Conservation (phyloP, 139 green algal genomes). For the Helicosporidium sp. region DNA sequence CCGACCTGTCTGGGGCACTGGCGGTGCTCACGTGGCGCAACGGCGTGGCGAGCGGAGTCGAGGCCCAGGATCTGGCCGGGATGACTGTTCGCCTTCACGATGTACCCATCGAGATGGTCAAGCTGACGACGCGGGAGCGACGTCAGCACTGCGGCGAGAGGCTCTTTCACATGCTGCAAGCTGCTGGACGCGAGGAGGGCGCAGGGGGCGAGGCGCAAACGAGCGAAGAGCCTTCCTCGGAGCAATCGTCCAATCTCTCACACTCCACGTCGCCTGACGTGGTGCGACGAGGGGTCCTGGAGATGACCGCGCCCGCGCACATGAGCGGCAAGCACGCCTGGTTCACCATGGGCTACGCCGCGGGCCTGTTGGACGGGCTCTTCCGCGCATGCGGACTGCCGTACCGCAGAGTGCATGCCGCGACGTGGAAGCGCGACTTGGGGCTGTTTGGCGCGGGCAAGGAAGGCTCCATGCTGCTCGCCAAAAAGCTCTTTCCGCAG, state of each 20-base stretch:
- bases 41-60: neutral
- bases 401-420: slow-evolving; percentile 8
- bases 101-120: slow-evolving; percentile 25
- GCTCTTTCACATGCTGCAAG: neutral
- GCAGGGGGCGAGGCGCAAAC: neutral
- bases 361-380: slow-evolving; percentile 32
- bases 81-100: too few relatives aligned
- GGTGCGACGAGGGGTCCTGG: slow-evolving; percentile 21
- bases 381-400: slow-evolving; percentile 26
- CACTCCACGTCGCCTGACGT: neutral
- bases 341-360: slow-evolving; percentile 22
- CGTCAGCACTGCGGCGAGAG: slow-evolving; percentile 1
- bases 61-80: too few relatives aligned
- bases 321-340: slow-evolving; percentile 33
- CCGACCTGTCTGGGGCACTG: slow-evolving; percentile 33
- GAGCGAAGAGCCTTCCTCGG: too few relatives aligned
- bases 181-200: neutral
- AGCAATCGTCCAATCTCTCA: too few relatives aligned
- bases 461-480: slow-evolving; percentile 34
- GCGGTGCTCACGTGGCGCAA: slow-evolving; percentile 17
- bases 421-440: slow-evolving; percentile 40
- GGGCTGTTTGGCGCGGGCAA: slow-evolving; percentile 34
- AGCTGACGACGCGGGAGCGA: slow-evolving; percentile 8
- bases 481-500: slow-evolving; percentile 21
- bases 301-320: slow-evolving; percentile 21